Evolutionary conservation across 2,329 filamentous ascomycete genomes (phyloP).

Genomic region (Fusarium succisae): DNA sequence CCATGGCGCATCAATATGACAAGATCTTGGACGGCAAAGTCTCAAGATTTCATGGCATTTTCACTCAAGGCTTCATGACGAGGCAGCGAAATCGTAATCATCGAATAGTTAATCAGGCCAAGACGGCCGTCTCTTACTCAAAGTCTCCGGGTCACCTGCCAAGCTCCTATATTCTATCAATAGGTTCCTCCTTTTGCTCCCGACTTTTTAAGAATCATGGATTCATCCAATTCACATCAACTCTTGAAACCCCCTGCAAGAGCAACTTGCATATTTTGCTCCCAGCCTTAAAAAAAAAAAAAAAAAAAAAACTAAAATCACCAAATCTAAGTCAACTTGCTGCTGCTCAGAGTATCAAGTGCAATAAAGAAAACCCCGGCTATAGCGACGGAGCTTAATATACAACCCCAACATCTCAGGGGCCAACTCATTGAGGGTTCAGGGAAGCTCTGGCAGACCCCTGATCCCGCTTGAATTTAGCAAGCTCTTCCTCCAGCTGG

Average conservation of each 20-base stretch:
- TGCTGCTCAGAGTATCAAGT: neutral
- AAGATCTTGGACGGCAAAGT: neutral
- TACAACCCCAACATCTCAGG: neutral
- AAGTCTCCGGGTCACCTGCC: neutral
- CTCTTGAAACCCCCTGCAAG: neutral
- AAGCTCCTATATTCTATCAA: neutral
- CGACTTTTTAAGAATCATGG: conserved; percentile 23
- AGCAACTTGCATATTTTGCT: neutral
- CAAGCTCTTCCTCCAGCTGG: conserved; percentile 62
- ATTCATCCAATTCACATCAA: conserved; percentile 21
- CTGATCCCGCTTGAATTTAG: conserved; percentile 53
- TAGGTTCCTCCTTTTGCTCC: neutral
- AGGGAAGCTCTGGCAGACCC: conserved; percentile 56
- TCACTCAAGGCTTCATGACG: neutral
- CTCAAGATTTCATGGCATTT: neutral
- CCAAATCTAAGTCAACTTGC: neutral
- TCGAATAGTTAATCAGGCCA: neutral
- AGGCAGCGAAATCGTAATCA: neutral
- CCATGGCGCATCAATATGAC: neutral
- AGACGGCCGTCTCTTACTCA: neutral
- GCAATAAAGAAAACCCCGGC: conserved; percentile 1
- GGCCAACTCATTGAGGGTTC: conserved; percentile 48
- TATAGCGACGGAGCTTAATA: neutral
- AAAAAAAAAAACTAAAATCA: neutral
- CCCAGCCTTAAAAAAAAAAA: neutral